These are phyloP conservation scores for Kwoniella bestiolae DNA, from an alignment of 768 basidiomycete species.

Conservation along the genomic window DNA sequence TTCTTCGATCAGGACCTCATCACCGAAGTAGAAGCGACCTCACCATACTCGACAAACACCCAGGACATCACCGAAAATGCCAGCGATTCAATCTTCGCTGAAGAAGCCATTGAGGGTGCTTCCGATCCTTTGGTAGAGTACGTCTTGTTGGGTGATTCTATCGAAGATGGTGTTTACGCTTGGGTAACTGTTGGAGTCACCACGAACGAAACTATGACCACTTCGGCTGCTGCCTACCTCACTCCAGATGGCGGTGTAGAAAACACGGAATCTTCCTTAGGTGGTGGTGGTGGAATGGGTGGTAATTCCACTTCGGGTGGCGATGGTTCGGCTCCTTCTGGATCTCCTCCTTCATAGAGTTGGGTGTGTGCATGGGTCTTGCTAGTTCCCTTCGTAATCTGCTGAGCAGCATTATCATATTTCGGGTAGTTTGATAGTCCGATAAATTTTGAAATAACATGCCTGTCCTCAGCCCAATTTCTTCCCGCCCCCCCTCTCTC, in stretches of 20 bases:
- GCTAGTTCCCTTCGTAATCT: too few relatives aligned
- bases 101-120: slow-evolving; percentile 6
- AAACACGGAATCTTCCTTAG: not conserved
- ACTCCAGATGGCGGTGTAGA: not conserved
- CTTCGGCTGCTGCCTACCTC: not conserved
- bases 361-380: too few relatives aligned
- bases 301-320: not conserved
- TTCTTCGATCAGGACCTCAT: slow-evolving; percentile 9
- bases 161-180: slow-evolving; percentile 8
- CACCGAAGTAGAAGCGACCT: not conserved
- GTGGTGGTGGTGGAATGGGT: not conserved
- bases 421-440: not conserved
- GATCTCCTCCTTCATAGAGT: not conserved
- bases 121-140: slow-evolving; percentile 1
- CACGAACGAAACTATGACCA: not conserved
- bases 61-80: not conserved
- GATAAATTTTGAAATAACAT: too few relatives aligned
- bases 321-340: not conserved
- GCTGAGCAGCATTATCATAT: too few relatives aligned
- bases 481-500: too few relatives aligned
- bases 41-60: not conserved
- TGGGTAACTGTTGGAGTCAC: slow-evolving; percentile 2
- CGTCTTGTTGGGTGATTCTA: slow-evolving; percentile 3
- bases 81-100: not conserved
- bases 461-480: too few relatives aligned